Percentiles rank a stretch among this genome's conserved stretches.
phyloP scores from a whole-genome alignment of 495 filamentous ascomycete genomes.

The Penicillium arizonense region DNA sequence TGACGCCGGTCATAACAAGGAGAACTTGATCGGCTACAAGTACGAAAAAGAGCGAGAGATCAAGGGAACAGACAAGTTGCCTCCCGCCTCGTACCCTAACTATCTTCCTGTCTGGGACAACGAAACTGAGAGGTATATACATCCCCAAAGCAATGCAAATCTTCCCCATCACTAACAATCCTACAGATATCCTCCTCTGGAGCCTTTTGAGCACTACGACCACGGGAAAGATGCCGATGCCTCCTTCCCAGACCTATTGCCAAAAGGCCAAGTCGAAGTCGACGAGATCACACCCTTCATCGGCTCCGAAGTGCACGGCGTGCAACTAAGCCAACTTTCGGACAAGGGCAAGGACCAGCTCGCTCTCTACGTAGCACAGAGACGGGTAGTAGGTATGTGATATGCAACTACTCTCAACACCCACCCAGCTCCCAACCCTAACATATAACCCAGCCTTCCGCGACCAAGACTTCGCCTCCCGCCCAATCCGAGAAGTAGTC shows the following conservation, averaged over 20 bases:
- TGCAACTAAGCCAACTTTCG: constrained; percentile 55
- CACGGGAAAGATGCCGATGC: constrained; percentile 53
- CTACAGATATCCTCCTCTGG: constrained; percentile 41
- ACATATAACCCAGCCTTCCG: constrained; percentile 47
- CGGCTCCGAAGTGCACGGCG: constrained; percentile 52
- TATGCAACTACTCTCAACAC: background rate
- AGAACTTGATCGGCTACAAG: constrained; percentile 54
- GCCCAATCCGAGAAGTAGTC: constrained; percentile 55
- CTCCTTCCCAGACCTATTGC: constrained; percentile 50
- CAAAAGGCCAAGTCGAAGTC: constrained; percentile 36
- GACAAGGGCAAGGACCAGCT: constrained; percentile 55
- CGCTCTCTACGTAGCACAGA: constrained; percentile 55
- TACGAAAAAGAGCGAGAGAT: constrained; percentile 41
- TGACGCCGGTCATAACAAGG: constrained; percentile 59
- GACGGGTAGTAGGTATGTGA: constrained; percentile 52
- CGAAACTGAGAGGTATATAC: constrained; percentile 37
- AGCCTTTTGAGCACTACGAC: constrained; percentile 47
- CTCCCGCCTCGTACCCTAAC: constrained; percentile 61
- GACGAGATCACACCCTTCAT: constrained; percentile 54
- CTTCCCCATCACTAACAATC: background rate
- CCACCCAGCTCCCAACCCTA: background rate
- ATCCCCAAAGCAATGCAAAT: background rate
- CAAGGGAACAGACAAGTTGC: constrained; percentile 43
- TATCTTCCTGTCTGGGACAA: constrained; percentile 78
- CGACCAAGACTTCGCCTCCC: constrained; percentile 58